Base-by-base conservation (phyloP, 2,329 filamentous ascomycete species). In the Neoascochyta sp. region DNA sequence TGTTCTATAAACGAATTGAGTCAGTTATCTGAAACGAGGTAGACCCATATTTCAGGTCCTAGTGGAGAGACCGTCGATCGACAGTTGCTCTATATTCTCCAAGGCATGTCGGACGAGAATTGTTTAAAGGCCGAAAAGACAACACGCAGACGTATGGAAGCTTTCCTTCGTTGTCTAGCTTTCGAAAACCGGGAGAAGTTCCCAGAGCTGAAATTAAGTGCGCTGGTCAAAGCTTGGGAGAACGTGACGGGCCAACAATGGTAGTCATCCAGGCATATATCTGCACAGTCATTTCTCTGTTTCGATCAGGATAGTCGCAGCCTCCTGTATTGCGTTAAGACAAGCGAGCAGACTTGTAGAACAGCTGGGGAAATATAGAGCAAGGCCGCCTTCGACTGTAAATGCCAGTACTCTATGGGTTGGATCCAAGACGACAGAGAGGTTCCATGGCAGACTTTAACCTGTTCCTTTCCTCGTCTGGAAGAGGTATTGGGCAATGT, bases 161-260 rank as follows among this genome's bases (percentile, higher is more conserved):
- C 24, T 3, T 1, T 29, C 0, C 16, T 51, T 6, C 50, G 48
- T 9, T 17, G 18, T 5, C 6, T 47, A 9, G 43, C 34, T 1
- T 42, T 51, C 15, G 20, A 5, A 2, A 24, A 50, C n/a, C 36
- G 21, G 11, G 25, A 36, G 1, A 42, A 30, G 7, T 52, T 55
- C n/a, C 25, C 34, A 2, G 50, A 48, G 4, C 23, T 55, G 4
- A 42, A 33, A 9, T 14, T 14, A 5, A 35, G 43, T 1, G 8
- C 14, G 4, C 24, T 53, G 4, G 45, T 51, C 2, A 42, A 22
- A 16, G 22, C 10, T 0, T 55, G 50, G 50, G 43, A 52, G 22
- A n/a, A 16, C 6, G 29, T 31, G 21, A 50, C 47, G 4, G 44
- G 47, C 1, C 31, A 37, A 8, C 24, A 11, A 9, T 52, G 49